Evolutionary conservation across 129 eudicot genomes (phyloP).

Genomic region (Flaveria bidentis): DNA sequence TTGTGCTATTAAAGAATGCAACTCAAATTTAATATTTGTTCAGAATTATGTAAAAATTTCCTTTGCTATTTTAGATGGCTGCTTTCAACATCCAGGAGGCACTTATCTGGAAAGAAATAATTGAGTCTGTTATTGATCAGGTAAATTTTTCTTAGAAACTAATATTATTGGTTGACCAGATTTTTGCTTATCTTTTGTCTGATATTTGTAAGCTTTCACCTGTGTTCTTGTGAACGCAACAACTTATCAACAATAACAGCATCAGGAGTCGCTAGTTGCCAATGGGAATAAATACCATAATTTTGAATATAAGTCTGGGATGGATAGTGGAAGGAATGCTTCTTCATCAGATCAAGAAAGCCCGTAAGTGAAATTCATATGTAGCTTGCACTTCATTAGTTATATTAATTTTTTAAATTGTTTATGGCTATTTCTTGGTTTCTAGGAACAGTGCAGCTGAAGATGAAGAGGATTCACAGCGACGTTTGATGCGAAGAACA

Average conservation of each 20-base stretch:
- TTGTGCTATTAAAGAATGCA: background rate
- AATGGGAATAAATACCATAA: constrained; percentile 74
- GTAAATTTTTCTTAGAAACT: constrained; percentile 36
- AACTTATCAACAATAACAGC: constrained; percentile 50
- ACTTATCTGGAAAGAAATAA: constrained; percentile 92
- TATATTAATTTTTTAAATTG: background rate
- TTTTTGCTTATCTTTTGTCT: background rate
- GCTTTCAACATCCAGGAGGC: constrained; percentile 99
- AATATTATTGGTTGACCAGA: background rate
- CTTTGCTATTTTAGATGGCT: constrained; percentile 69
- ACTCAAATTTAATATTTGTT: constrained; percentile 2
- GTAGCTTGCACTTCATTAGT: background rate
- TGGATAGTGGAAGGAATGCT: constrained; percentile 72
- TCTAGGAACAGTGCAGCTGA: constrained; percentile 89
- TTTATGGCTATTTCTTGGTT: background rate
- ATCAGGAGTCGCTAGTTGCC: constrained; percentile 80
- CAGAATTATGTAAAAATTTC: background rate
- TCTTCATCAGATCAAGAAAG: constrained; percentile 97
- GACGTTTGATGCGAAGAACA: constrained; percentile 71
- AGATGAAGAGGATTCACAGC: constrained; percentile 76
- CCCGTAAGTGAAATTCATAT: constrained; percentile 59
- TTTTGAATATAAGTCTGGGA: constrained; percentile 86
- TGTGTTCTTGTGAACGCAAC: constrained; percentile 20
- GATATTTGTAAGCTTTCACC: background rate
- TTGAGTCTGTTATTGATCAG: constrained; percentile 96